Evolutionary conservation across 2,329 filamentous ascomycete genomes (phyloP).

Genomic region (Arthroderma sp.): DNA sequence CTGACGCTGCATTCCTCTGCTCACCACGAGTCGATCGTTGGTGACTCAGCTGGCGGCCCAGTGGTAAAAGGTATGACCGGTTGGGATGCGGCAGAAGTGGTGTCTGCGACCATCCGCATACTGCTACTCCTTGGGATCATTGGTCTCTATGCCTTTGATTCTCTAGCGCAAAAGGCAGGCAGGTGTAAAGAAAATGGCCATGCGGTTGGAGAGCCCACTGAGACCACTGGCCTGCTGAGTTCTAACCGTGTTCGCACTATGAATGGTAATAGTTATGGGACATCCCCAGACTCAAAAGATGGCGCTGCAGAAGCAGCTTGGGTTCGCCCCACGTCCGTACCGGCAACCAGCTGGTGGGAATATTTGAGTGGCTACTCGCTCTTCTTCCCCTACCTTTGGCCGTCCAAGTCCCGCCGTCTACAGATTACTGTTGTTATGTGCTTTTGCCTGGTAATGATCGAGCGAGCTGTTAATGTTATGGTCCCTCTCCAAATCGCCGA

Average conservation of each 20-base stretch:
- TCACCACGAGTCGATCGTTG: constrained; percentile 50
- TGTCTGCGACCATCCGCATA: constrained; percentile 54
- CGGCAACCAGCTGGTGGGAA: constrained; percentile 88
- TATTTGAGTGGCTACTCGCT: constrained; percentile 84
- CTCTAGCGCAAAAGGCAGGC: constrained; percentile 33
- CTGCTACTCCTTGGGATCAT: constrained; percentile 50
- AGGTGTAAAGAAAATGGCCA: constrained; percentile 17
- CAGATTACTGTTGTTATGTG: constrained; percentile 71
- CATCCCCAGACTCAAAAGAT: constrained; percentile 33
- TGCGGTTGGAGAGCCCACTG: constrained; percentile 25
- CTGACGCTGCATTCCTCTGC: constrained; percentile 54
- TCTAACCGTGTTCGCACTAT: constrained; percentile 26
- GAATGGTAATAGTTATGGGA: constrained; percentile 40
- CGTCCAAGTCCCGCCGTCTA: constrained; percentile 61
- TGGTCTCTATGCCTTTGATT: constrained; percentile 44
- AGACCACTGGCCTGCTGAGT: constrained; percentile 31
- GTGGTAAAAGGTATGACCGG: constrained; percentile 27
- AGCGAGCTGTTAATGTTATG: constrained; percentile 72
- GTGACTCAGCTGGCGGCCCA: constrained; percentile 33
- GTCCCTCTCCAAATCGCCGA: constrained; percentile 70
- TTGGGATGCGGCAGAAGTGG: constrained; percentile 30
- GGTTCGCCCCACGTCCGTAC: constrained; percentile 75
- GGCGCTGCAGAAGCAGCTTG: constrained; percentile 62
- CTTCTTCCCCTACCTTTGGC: constrained; percentile 96
- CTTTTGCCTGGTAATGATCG: constrained; percentile 64